These are phyloP conservation scores for Paecilomyces sp. DNA, from an alignment of 2,329 filamentous ascomycete genomes.

Conservation along the genomic window DNA sequence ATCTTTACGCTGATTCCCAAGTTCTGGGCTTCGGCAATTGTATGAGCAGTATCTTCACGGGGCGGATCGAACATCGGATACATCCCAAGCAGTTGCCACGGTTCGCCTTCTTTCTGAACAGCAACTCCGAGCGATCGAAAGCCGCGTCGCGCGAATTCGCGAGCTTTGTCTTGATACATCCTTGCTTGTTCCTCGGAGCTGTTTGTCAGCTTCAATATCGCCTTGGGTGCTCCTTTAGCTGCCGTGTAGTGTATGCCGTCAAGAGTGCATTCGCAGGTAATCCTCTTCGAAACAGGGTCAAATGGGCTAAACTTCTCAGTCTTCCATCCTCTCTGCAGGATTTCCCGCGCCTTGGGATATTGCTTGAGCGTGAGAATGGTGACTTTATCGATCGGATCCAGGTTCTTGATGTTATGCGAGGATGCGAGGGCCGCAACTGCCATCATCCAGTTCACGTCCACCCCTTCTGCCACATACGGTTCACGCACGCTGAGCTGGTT, in stretches of 20 bases:
- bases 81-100: slow-evolving; percentile 63
- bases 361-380: slow-evolving; percentile 64
- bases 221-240: slow-evolving; percentile 67
- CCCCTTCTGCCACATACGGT: slow-evolving; percentile 63
- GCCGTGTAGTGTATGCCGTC: slow-evolving; percentile 61
- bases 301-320: slow-evolving; percentile 61
- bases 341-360: slow-evolving; percentile 65
- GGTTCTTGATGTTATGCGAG: slow-evolving; percentile 65
- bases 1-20: slow-evolving; percentile 69
- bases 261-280: slow-evolving; percentile 58
- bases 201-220: slow-evolving; percentile 58
- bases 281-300: slow-evolving; percentile 68
- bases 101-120: slow-evolving; percentile 63
- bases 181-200: slow-evolving; percentile 55
- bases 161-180: slow-evolving; percentile 61
- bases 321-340: slow-evolving; percentile 62
- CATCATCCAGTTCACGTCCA: slow-evolving; percentile 74
- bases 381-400: slow-evolving; percentile 69
- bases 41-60: slow-evolving; percentile 66
- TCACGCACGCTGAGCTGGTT: slow-evolving; percentile 62
- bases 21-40: slow-evolving; percentile 63
- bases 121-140: slow-evolving; percentile 69
- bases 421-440: slow-evolving; percentile 64
- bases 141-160: slow-evolving; percentile 65
- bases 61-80: slow-evolving; percentile 70